These are phyloP conservation scores for Camelina sativa DNA, from an alignment of 345 rosid genomes.

Conservation along the genomic window DNA sequence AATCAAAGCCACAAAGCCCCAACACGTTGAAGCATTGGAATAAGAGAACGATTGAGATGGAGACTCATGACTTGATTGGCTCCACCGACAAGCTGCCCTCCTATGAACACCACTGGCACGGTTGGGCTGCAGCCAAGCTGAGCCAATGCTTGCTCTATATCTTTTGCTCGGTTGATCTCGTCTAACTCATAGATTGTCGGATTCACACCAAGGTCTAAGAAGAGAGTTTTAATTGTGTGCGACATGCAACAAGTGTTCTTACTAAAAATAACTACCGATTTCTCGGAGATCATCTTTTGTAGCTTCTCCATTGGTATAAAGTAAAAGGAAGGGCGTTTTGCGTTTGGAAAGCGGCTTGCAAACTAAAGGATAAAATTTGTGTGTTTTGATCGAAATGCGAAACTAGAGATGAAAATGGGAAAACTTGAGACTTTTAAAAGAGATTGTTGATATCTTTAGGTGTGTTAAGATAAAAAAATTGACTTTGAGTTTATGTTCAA, in stretches of 20 bases:
- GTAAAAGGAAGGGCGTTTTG: background rate
- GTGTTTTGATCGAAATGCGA: background rate
- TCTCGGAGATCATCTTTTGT: slow-evolving; percentile 62
- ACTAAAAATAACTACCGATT: slow-evolving; percentile 88
- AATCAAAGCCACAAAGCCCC: slow-evolving; percentile 81
- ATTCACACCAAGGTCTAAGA: slow-evolving; percentile 73
- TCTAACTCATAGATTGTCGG: slow-evolving; percentile 73
- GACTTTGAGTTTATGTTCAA: slow-evolving; percentile 27
- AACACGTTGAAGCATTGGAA: slow-evolving; percentile 68
- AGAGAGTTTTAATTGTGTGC: slow-evolving; percentile 71
- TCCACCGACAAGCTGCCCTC: slow-evolving; percentile 84
- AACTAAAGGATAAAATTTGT: background rate
- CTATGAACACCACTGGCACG: slow-evolving; percentile 77
- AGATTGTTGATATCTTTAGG: slow-evolving; percentile 4
- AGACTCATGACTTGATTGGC: slow-evolving; percentile 82
- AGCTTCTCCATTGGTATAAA: slow-evolving; percentile 60
- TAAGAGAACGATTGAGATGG: slow-evolving; percentile 73
- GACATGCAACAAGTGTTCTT: slow-evolving; percentile 78
- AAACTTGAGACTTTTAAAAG: background rate
- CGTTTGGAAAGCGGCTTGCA: background rate
- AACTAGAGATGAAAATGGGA: background rate
- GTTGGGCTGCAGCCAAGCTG: slow-evolving; percentile 73
- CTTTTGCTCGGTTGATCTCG: slow-evolving; percentile 63
- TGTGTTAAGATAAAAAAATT: slow-evolving; percentile 18
- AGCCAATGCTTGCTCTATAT: slow-evolving; percentile 72